phyloP scores from a whole-genome alignment of 2,329 filamentous ascomycete genomes.

The Taxawa tesnikishii region DNA sequence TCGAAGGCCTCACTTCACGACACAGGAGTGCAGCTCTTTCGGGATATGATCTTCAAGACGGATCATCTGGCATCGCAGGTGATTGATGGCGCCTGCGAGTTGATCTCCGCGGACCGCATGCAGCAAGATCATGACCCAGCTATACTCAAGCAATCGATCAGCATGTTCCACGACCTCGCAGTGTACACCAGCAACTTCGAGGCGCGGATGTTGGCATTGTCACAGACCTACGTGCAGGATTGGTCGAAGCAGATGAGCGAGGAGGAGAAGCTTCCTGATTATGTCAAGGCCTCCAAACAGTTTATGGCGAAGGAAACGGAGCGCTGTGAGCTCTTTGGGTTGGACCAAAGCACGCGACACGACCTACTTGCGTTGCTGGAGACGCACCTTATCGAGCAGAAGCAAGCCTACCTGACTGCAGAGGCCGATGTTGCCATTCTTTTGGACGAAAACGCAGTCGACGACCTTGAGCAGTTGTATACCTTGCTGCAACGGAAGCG shows the following conservation, averaged over 20 bases:
- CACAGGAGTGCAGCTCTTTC: conserved; percentile 66
- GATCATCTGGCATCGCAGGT: conserved; percentile 39
- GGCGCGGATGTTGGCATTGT: conserved; percentile 55
- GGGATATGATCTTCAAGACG: conserved; percentile 46
- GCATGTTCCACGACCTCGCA: conserved; percentile 74
- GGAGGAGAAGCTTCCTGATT: conserved; percentile 54
- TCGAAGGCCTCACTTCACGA: conserved; percentile 67
- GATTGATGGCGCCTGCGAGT: conserved; percentile 60
- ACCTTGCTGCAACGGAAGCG: conserved; percentile 59
- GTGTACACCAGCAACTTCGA: conserved; percentile 76
- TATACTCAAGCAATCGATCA: conserved; percentile 59
- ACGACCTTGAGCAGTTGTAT: conserved; percentile 66
- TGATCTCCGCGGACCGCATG: conserved; percentile 61
- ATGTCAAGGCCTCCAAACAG: conserved; percentile 57
- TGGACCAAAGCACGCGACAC: conserved; percentile 73
- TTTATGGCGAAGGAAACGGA: conserved; percentile 61
- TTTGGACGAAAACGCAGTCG: conserved; percentile 55
- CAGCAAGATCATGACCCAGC: conserved; percentile 46
- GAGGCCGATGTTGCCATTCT: conserved; percentile 55
- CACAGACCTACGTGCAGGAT: conserved; percentile 53
- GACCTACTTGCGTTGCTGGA: conserved; percentile 65
- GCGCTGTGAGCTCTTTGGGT: conserved; percentile 67
- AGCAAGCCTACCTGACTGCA: conserved; percentile 37
- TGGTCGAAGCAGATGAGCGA: conserved; percentile 58
- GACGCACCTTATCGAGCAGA: conserved; percentile 55